A percentile compares a stretch with the other conserved stretches of the same genome.
These are phyloP conservation scores for Podila minutissima DNA, from an alignment of 192 early-diverging fungal genomes.

Conservation along the genomic window DNA sequence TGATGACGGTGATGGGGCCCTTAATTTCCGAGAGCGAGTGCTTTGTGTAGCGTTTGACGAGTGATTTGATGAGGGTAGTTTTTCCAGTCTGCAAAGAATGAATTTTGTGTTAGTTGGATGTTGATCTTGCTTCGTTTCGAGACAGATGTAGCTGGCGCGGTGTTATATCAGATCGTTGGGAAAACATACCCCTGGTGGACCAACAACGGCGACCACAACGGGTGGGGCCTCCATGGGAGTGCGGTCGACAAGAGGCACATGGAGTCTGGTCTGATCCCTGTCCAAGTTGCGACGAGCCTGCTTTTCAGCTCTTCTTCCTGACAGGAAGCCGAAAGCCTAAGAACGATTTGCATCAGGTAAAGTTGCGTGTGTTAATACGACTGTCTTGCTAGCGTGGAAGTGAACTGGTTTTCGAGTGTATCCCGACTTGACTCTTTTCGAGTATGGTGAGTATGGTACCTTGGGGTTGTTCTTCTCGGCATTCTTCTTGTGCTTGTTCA, in stretches of 20 bases:
- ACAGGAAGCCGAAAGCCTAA: conserved; percentile 80
- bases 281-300: conserved; percentile 86
- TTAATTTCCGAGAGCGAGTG: conserved; percentile 91
- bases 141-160: too few species aligned
- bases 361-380: too few species aligned
- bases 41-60: conserved; percentile 96
- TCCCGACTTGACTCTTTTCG: not conserved
- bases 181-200: conserved; percentile 83
- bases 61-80: conserved; percentile 95
- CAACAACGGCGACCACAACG: conserved; percentile 94
- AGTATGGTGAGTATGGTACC: conserved; percentile 50
- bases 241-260: conserved; percentile 96
- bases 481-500: conserved; percentile 78
- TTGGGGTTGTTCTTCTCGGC: conserved; percentile 90
- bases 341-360: too few species aligned
- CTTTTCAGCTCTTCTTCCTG: conserved; percentile 78
- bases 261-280: conserved; percentile 88
- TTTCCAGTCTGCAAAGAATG: conserved; percentile 79
- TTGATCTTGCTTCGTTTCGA: too few species aligned
- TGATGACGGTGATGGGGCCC: conserved; percentile 97
- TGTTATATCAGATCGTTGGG: not conserved
- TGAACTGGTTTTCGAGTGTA: too few species aligned
- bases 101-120: too few species aligned
- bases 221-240: conserved; percentile 92
- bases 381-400: not conserved